Evolutionary conservation across 83 land plant species (phyloP), one percentile per base, ranked within the genome.

Genomic region (Thuja plicata): DNA sequence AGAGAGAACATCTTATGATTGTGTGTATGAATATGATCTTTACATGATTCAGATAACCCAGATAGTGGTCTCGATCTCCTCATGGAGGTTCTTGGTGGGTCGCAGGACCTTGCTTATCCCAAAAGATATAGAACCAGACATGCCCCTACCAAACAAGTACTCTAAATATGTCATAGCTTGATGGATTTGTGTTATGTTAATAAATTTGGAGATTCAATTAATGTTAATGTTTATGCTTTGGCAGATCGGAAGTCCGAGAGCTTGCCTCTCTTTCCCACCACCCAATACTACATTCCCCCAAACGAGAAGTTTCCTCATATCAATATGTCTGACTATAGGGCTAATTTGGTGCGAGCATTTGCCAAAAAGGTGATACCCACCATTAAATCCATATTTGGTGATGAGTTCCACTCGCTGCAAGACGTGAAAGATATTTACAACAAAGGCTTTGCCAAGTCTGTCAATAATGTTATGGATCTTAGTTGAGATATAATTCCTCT

Each of bases 11-110:
- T 40, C 17, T 3, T 80, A 45, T 50, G 90, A 89, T 13, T 84
- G 90, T 19, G 87, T 89, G 17, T 89, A 89, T 43, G 90, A 89
- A 73, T 89, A 89, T 35, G 90, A 71, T 35, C 71, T 87, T 45
- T 89, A 89, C 60, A 87, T 86, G 87, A 89, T 60, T 70, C 87
- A 8, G 90, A 89, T 8, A 84, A 89, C 38, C 89, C 89, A 52
- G 90, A 87, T 12, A 11, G 3, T 35, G 60, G 21, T 79, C 13
- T 84, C 71, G 73, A 86, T 6, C 84, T 89, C 13, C n/a, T 57
- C 1, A 74, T 89, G 45, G 76, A 66, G 13, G 85, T 87, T 11
- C 43, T 89, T 30, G 90, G 90, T 71, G 90, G 90, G n/a, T 86
- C 85, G 24, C 46, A 78, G 12, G 89, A 74, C 17, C 52, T 87